Evolutionary conservation across 352 stramenopile species (phyloP).

Genomic region (Thraustotheca clavata): DNA sequence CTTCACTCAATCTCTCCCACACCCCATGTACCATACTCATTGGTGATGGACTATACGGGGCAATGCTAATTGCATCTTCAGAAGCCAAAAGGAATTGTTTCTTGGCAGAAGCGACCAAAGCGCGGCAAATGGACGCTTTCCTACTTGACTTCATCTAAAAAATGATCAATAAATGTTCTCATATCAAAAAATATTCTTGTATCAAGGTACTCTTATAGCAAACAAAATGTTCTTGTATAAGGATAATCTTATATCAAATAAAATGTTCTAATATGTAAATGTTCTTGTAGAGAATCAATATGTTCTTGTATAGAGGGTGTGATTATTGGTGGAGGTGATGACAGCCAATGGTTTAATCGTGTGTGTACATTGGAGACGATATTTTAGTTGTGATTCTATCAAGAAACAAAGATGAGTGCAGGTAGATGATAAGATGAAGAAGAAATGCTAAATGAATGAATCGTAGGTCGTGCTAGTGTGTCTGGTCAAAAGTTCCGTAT

Average conservation of each 20-base stretch:
- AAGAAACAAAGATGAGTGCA: slow-evolving; percentile 20
- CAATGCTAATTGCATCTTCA: slow-evolving; percentile 36
- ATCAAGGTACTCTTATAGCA: no score
- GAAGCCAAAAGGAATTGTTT: slow-evolving; percentile 31
- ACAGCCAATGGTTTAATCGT: slow-evolving; percentile 15
- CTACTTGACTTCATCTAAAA: background rate
- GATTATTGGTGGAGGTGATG: slow-evolving; percentile 21
- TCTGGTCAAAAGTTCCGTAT: slow-evolving; percentile 99
- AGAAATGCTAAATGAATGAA: background rate
- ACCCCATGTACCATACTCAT: slow-evolving; percentile 45
- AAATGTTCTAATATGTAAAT: background rate
- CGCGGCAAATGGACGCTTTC: slow-evolving; percentile 29
- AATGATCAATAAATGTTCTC: background rate
- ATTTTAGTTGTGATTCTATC: slow-evolving; percentile 24
- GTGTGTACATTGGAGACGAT: background rate
- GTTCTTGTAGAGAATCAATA: background rate
- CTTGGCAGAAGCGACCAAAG: slow-evolving; percentile 61
- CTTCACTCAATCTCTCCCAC: slow-evolving; percentile 39
- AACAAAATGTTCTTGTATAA: no score
- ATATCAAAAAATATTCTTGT: background rate
- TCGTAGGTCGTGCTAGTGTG: slow-evolving; percentile 90
- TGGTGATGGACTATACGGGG: slow-evolving; percentile 67
- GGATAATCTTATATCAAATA: background rate
- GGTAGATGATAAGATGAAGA: slow-evolving; percentile 7
- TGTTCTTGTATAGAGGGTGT: slow-evolving; percentile 20